Conservation (phyloP, 139 green algal genomes). For the Coelastrella sp. region DNA sequence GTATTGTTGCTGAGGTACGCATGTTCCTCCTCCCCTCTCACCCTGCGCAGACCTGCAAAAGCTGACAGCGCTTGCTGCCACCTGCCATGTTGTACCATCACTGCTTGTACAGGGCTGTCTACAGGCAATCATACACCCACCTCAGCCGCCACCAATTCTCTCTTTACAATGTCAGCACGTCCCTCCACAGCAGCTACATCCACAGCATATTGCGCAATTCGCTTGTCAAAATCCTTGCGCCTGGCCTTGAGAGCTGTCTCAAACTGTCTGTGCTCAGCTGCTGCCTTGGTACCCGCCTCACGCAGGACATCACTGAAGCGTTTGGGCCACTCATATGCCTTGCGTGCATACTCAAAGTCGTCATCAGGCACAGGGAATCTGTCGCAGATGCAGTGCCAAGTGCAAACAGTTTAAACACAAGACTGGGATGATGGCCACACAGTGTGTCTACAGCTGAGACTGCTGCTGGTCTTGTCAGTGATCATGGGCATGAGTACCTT, state of each 20-base stretch:
- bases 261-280: constrained; percentile 66
- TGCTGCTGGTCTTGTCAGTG: too few species aligned
- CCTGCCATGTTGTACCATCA: not conserved
- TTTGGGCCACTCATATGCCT: constrained; percentile 80
- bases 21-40: too few species aligned
- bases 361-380: constrained; percentile 71
- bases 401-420: not conserved
- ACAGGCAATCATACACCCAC: constrained; percentile 2
- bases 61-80: not conserved
- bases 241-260: constrained; percentile 63
- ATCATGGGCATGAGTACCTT: too few species aligned
- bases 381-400: not conserved
- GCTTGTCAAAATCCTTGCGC: constrained; percentile 65
- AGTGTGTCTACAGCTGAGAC: too few species aligned
- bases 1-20: too few species aligned
- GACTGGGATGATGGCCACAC: too few species aligned
- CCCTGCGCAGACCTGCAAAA: too few species aligned
- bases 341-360: constrained; percentile 78
- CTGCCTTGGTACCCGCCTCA: constrained; percentile 71
- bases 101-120: not conserved
- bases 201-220: constrained; percentile 61
- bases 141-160: constrained; percentile 59
- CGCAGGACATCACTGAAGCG: constrained; percentile 75
- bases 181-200: constrained; percentile 56
- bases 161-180: constrained; percentile 57